These are phyloP conservation scores for Scedosporium boydii DNA, from an alignment of 2,329 filamentous ascomycete genomes.

Conservation along the genomic window DNA sequence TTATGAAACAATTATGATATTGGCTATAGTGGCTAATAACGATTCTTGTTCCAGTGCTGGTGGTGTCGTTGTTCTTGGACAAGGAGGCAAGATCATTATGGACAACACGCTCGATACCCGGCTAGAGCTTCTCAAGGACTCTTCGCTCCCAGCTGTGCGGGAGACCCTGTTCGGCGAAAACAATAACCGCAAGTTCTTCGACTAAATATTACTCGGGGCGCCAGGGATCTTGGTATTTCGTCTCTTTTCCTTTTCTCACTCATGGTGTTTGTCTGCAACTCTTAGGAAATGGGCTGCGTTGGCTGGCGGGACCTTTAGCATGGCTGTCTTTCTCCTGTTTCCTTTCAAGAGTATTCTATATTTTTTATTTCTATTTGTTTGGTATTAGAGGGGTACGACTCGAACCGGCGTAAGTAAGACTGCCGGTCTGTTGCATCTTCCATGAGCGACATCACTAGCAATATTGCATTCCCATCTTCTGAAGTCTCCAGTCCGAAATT, in stretches of 20 bases:
- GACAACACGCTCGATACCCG: conserved; percentile 97
- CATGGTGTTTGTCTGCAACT: not conserved
- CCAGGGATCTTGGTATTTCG: not conserved
- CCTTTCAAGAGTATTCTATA: not conserved
- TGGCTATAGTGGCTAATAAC: not conserved
- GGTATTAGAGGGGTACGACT: not conserved
- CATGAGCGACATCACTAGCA: too few relatives aligned
- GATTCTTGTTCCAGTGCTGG: conserved; percentile 56
- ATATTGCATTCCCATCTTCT: not conserved
- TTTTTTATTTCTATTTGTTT: not conserved
- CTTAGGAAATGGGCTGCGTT: not conserved
- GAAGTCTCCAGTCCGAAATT: not conserved
- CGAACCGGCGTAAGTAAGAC: not conserved
- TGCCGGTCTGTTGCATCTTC: too few relatives aligned
- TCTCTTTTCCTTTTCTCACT: not conserved
- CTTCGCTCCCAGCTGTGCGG: conserved; percentile 75
- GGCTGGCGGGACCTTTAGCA: not conserved
- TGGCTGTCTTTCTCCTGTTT: not conserved
- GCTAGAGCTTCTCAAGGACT: conserved; percentile 72
- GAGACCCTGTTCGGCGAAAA: conserved; percentile 89
- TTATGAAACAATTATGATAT: conserved; percentile 13
- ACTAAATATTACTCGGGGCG: conserved; percentile 41
- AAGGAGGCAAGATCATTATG: conserved; percentile 89
- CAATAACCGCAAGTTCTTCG: conserved; percentile 88
- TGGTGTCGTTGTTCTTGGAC: conserved; percentile 71